Conservation (phyloP, 1,284 basidiomycete genomes). For the Anthracocystis setariae region DNA sequence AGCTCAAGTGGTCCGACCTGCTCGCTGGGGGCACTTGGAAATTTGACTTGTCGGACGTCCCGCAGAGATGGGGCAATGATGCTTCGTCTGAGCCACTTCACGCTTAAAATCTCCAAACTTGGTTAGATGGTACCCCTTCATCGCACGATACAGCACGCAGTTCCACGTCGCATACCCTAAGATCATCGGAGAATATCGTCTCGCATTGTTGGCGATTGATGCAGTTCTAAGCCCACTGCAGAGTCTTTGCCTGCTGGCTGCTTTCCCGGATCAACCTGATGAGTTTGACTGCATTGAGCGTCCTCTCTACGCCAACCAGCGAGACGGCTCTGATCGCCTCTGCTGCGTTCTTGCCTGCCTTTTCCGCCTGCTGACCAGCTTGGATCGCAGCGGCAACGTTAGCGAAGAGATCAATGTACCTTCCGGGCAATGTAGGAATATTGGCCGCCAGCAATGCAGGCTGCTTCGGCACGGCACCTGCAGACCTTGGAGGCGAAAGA, state of each 20-base stretch:
- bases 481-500: constrained; percentile 22
- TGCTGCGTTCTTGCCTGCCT: constrained; percentile 17
- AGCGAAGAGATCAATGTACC: constrained; percentile 61
- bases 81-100: constrained; percentile 2
- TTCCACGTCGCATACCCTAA: too few species aligned
- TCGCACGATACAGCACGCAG: too few species aligned
- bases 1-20: constrained; percentile 33
- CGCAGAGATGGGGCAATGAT: constrained; percentile 40
- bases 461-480: constrained; percentile 41
- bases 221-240: constrained; percentile 34
- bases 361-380: constrained; percentile 40
- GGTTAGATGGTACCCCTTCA: too few species aligned
- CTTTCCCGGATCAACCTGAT: constrained; percentile 55
- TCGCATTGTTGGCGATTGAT: too few species aligned
- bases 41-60: constrained; percentile 17
- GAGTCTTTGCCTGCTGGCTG: constrained; percentile 49
- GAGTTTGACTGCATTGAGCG: constrained; percentile 52
- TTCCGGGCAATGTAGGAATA: constrained; percentile 63
- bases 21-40: constrained; percentile 36
- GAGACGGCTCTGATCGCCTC: constrained; percentile 35
- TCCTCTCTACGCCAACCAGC: constrained; percentile 47
- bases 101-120: constrained; percentile 13
- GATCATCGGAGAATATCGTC: too few species aligned
- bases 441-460: constrained; percentile 50
- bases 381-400: constrained; percentile 58